Percentiles rank a stretch among this genome's conserved stretches.
Evolutionary conservation across 2,329 filamentous ascomycete genomes (phyloP).

Genomic region (Monilinia laxa): DNA sequence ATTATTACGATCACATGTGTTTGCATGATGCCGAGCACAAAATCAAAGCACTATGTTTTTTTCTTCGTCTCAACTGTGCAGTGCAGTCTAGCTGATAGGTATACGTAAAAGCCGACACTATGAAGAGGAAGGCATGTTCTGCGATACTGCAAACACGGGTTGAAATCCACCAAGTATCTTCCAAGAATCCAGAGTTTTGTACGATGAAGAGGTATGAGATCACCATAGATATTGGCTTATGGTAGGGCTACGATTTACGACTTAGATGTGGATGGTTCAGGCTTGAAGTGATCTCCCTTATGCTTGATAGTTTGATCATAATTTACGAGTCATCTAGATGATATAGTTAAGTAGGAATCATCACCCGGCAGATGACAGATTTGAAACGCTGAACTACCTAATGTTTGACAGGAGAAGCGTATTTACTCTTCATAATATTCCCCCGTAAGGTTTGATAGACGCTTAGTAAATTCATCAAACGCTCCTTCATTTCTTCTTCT

Average conservation of each 20-base stretch:
- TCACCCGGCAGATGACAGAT: conserved; percentile 8
- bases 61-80: conserved; percentile 1
- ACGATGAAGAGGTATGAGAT: background rate
- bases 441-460: conserved; percentile 19
- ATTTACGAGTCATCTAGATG: background rate
- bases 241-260: background rate
- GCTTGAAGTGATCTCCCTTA: background rate
- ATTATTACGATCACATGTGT: background rate
- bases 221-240: conserved; percentile 11
- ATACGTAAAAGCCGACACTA: background rate
- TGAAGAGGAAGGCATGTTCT: background rate
- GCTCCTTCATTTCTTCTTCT: conserved; percentile 24
- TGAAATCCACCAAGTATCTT: background rate
- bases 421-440: conserved; percentile 16
- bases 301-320: conserved; percentile 2
- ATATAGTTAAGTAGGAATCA: background rate
- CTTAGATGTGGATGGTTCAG: background rate
- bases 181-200: background rate
- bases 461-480: conserved; percentile 18
- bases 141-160: background rate
- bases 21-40: conserved; percentile 1
- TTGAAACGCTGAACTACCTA: conserved; percentile 32
- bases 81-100: background rate
- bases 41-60: background rate
- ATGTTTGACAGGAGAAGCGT: conserved; percentile 32